phyloP scores from a whole-genome alignment of 345 rosid species.

The Gossypium anomalum region DNA sequence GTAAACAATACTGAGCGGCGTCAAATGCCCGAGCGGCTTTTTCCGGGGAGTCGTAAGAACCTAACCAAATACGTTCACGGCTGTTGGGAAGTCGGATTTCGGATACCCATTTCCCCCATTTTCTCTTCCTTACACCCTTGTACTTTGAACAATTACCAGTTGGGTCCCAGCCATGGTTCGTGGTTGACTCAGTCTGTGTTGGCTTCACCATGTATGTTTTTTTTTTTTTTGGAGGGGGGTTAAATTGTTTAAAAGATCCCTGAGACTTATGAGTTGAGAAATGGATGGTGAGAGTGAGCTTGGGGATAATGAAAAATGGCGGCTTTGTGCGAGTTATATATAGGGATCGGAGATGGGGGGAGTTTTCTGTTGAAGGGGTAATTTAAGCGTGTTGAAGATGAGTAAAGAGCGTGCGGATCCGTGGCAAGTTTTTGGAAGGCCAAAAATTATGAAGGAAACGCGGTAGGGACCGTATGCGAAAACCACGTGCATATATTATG shows the following conservation, averaged over 20 bases:
- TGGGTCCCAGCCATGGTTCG: slow-evolving; percentile 10
- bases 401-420: slow-evolving; percentile 1
- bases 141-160: slow-evolving; percentile 35
- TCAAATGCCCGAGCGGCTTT: slow-evolving; percentile 96
- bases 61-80: slow-evolving; percentile 87
- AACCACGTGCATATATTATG: slow-evolving; percentile 14
- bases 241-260: background rate
- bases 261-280: background rate
- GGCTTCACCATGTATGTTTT: slow-evolving; percentile 16
- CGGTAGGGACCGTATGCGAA: slow-evolving; percentile 19
- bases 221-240: no score
- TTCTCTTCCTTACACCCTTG: slow-evolving; percentile 81
- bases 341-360: background rate
- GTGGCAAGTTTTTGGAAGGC: background rate
- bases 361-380: background rate
- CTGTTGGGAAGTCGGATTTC: slow-evolving; percentile 89
- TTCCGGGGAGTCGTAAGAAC: slow-evolving; percentile 62
- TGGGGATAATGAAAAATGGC: slow-evolving; percentile 20
- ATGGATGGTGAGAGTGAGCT: background rate
- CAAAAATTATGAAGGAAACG: background rate
- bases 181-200: background rate
- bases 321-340: slow-evolving; percentile 10
- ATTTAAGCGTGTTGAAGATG: slow-evolving; percentile 29
- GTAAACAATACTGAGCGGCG: slow-evolving; percentile 67
- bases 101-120: slow-evolving; percentile 96